Base-by-base conservation (phyloP, 805 yeast species). In the Kazachstania kunashirensis region DNA sequence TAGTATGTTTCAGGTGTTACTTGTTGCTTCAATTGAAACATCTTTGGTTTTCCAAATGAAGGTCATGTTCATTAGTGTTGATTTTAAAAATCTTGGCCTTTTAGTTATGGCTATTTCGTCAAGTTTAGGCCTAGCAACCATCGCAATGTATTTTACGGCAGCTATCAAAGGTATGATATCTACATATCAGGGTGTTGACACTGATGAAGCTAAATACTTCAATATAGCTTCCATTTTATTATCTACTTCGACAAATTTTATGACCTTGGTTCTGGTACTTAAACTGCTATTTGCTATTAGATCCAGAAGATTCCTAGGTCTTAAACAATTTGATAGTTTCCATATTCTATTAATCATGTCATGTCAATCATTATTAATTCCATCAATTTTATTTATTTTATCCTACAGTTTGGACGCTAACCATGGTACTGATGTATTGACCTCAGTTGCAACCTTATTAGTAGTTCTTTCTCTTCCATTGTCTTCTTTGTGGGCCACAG, bases 401-500 rank as follows among this genome's bases (percentile, higher is more conserved):
- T 72, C 79, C 16, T 71, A 70, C 38, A 62, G 69, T 2, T 50
- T 64, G 23, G 48, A 59, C 16, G 38, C 57, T 17, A 47, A 49
- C 30, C 46, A 49, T 33, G 44, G 59, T 17, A 47, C 63, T 21
- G 63, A 68, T 47, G 53, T 68, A 25, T 42, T 76, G 45, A 55
- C 70, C 17, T 68, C 79, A 3, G 51, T 82, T 20, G 75, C 84
- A 2, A 61, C 75, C 2, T 62, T 82, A 17, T 47, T 85, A 5
- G 77, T 81, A 14, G 79, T 81, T 0, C 52, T 84, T 19, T 81
- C 88, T 3, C 63, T 86, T 37, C 96, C 96, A 1, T 58, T 88
- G 33, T 76, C 95, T 0, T 75, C 95, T 0, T 71, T 86, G 71
- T 86, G 96, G 96, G 94, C 96, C 0, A 65, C 79, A 4, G 65